Percentiles rank a stretch among this genome's conserved stretches.
Evolutionary conservation across 1,139 yeast genomes (phyloP).

Genomic region (Kluyveromyces marxianus): DNA sequence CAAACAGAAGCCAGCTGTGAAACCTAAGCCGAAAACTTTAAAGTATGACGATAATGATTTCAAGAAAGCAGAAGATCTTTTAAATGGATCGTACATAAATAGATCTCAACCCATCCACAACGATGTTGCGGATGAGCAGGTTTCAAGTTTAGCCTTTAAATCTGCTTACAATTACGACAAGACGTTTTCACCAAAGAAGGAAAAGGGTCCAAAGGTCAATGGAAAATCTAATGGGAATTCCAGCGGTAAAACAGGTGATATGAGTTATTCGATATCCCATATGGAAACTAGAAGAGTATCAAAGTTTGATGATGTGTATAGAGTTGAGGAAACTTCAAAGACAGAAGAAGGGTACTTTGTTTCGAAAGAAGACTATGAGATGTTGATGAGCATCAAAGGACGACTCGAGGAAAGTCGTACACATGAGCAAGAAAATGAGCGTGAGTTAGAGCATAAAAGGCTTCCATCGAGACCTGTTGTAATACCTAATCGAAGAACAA

Average conservation of each 20-base stretch:
- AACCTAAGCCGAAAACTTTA: constrained; percentile 3
- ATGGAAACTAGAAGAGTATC: constrained; percentile 1
- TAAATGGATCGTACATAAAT: constrained; percentile 7
- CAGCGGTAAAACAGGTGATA: constrained; percentile 2
- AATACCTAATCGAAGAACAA: too few species aligned
- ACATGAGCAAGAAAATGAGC: not conserved
- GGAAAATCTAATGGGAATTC: not conserved
- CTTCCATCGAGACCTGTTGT: too few species aligned
- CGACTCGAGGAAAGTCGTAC: not conserved
- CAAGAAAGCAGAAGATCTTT: constrained; percentile 7
- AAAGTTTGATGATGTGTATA: constrained; percentile 5
- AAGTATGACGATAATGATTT: constrained; percentile 8
- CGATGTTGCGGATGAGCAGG: not conserved
- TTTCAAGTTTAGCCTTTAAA: constrained; percentile 24
- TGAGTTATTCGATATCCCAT: not conserved
- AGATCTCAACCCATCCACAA: not conserved
- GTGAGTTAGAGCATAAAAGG: too few species aligned
- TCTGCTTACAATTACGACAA: constrained; percentile 35
- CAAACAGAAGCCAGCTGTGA: constrained; percentile 1
- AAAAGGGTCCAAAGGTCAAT: not conserved
- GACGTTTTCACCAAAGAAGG: constrained; percentile 21
- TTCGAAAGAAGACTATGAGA: constrained; percentile 25
- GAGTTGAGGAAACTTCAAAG: not conserved
- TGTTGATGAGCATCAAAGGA: constrained; percentile 20
- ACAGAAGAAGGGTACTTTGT: constrained; percentile 14